Evolutionary conservation across 768 basidiomycete genomes (phyloP), one percentile per base, ranked within the genome.

Genomic region (Trichaptum fuscoviolaceum): DNA sequence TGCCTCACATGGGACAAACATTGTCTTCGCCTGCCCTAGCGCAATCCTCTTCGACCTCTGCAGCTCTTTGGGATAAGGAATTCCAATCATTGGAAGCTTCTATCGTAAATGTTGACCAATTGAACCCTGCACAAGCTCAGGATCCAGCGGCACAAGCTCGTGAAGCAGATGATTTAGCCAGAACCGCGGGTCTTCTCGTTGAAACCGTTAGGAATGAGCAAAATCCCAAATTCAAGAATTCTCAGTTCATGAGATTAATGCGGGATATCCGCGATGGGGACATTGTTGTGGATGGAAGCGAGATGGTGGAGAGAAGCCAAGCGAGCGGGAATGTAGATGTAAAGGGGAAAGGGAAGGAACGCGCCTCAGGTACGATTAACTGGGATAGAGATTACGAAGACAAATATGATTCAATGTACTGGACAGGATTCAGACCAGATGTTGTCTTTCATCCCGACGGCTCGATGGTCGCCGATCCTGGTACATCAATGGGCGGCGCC

Each of bases 211-310:
- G 84, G 71, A 77, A 88, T 66, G 91, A 92, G 65, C 82, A 84
- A 71, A 94, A 92, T 72, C 86, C 88, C 36, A 97, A 96, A 74
- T 95, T 97, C 72, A 83, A 86, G 76, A 84, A 93, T 35, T 94
- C 92, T 75, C 82, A 85, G 67, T 97, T 97, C 74, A 81, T 97
- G 82, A 83, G 83, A 24, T 81, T 97, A 27, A 96, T 97, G 95
- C 85, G 84, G 63, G 87, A 92, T 74, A 77, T 97, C 65, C 81
- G 92, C 52, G 95, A 95, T 75, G 85, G 88, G 8, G 84, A 90
- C 71, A 82, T 93, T 57, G 82, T 88, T 18, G 88, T 96, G 1
- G 87, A 91, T 62, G 92, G 90, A 23, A 88, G 95, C 72, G 77
- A 88, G 63, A 85, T 97, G 76, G 90, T 96, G 12, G 77, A 84